Percentiles rank a stretch among this genome's conserved stretches.
phyloP scores from a whole-genome alignment of 179 eudicot genomes.

The Silene vulgaris region DNA sequence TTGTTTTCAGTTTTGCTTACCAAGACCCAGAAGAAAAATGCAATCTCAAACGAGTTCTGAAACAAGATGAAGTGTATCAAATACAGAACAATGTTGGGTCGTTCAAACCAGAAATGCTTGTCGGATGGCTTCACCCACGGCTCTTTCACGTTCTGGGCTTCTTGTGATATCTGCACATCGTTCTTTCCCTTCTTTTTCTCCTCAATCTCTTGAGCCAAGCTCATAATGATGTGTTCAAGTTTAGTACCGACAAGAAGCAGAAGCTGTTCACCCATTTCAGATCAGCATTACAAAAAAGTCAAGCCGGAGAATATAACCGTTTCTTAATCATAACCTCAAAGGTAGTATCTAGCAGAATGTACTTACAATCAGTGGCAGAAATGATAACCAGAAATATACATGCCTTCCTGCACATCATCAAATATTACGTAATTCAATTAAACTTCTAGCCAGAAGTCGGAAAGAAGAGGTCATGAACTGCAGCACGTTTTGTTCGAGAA shows the following conservation, averaged over 20 bases:
- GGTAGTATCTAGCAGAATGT: no score
- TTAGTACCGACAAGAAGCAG: conserved; percentile 84
- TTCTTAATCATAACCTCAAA: not conserved
- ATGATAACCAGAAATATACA: conserved; percentile 77
- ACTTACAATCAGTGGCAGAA: conserved; percentile 77
- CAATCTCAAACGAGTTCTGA: conserved; percentile 92
- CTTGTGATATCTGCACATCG: conserved; percentile 16
- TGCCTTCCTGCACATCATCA: conserved; percentile 65
- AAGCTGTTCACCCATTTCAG: conserved; percentile 43
- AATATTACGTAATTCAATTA: conserved; percentile 10
- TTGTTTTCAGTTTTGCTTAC: conserved; percentile 35
- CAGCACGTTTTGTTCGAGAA: not conserved
- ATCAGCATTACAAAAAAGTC: not conserved
- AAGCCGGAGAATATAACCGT: not conserved
- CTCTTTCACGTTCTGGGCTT: conserved; percentile 24
- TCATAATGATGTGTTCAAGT: conserved; percentile 63
- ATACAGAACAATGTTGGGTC: conserved; percentile 61
- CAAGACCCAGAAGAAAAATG: conserved; percentile 86
- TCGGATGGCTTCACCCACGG: conserved; percentile 62
- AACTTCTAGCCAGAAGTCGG: not conserved
- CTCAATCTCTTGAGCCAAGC: conserved; percentile 62
- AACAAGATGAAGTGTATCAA: conserved; percentile 92
- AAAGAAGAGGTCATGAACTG: not conserved
- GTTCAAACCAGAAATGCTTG: conserved; percentile 74
- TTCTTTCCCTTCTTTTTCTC: conserved; percentile 25